Base-by-base conservation (phyloP, 1,284 basidiomycete species). In the Caloboletus firmus region DNA sequence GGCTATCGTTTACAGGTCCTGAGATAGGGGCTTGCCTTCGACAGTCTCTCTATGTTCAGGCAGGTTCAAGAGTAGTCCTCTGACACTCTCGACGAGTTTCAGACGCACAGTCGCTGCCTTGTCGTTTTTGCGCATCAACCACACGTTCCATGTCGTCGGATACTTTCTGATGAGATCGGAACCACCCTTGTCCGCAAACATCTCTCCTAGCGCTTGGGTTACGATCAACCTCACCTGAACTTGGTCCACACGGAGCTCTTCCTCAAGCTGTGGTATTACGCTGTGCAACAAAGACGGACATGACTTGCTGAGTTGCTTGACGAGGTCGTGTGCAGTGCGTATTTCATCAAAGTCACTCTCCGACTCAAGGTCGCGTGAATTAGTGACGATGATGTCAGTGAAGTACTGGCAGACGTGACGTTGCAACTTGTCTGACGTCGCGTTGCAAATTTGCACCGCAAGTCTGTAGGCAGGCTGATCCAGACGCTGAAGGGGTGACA, bases 191-290 rank as follows among this genome's bases (percentile, higher is more conserved):
- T 90, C 84, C 0, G 87, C 85, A 67, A 93, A 95, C 88, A 99
- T 96, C 57, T 88, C 84, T 0, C 95, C 96, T 0, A 99, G 79
- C 0, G 87, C 89, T 59, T 89, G 82, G 0, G 93, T 94, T 4
- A 91, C 92, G 55, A 95, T 81, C 5, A 84, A 68, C 18, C 96
- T 84, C 1, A 96, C 74, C 40, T 83, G 79, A 0, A 84, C 72
- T 41, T 93, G 85, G 56, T 93, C 89, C 0, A 89, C 85, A 17
- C 84, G 81, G 5, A 98, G 78, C 67, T 98, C 94, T 63, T 94
- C 91, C 70, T 97, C 95, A 13, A 99, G 82, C 55, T 95, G 89
- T 0, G 96, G 96, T 15, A 99, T 87, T 44, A 98, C 93, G 67
- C 89, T 94, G 63, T 92, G 84, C 0, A 99, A 76, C 15, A 98